These are phyloP conservation scores for Globisporangium echinulatum DNA, from an alignment of 352 stramenopile genomes.

Conservation along the genomic window DNA sequence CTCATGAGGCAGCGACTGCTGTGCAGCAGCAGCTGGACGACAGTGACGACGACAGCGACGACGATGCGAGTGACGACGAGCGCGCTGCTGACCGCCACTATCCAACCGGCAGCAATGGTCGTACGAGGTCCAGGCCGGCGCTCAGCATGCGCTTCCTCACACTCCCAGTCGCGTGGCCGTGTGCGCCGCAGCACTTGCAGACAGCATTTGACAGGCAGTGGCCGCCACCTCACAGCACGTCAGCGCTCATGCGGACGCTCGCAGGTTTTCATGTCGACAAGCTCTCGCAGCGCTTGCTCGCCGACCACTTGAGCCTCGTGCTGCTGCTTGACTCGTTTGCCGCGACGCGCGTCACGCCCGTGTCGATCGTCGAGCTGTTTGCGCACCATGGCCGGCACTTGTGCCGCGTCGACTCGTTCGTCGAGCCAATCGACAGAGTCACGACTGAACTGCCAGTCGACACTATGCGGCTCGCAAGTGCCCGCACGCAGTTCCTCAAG, in stretches of 20 bases:
- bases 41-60: slow-evolving; percentile 6
- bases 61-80: slow-evolving; percentile 10
- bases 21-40: background rate
- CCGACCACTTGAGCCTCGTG: slow-evolving; percentile 67
- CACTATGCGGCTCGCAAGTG: slow-evolving; percentile 9
- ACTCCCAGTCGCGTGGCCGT: slow-evolving; percentile 36
- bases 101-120: slow-evolving; percentile 12
- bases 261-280: slow-evolving; percentile 29
- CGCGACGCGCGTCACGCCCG: slow-evolving; percentile 54
- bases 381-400: slow-evolving; percentile 36
- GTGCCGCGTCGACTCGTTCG: slow-evolving; percentile 56
- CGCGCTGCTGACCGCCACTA: no score
- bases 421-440: slow-evolving; percentile 18
- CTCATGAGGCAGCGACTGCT: background rate
- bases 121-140: slow-evolving; percentile 2
- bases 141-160: slow-evolving; percentile 47
- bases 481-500: slow-evolving; percentile 64
- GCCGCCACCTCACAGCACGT: slow-evolving; percentile 46
- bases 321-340: slow-evolving; percentile 79
- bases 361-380: slow-evolving; percentile 69
- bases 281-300: slow-evolving; percentile 32
- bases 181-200: slow-evolving; percentile 39
- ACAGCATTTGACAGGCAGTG: slow-evolving; percentile 38
- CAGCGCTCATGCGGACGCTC: slow-evolving; percentile 43
- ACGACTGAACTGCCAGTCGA: slow-evolving; percentile 9